Evolutionary conservation across 2,329 filamentous ascomycete species (phyloP), one percentile per base, ranked within the genome.

Genomic region (Pezicula radicicola): DNA sequence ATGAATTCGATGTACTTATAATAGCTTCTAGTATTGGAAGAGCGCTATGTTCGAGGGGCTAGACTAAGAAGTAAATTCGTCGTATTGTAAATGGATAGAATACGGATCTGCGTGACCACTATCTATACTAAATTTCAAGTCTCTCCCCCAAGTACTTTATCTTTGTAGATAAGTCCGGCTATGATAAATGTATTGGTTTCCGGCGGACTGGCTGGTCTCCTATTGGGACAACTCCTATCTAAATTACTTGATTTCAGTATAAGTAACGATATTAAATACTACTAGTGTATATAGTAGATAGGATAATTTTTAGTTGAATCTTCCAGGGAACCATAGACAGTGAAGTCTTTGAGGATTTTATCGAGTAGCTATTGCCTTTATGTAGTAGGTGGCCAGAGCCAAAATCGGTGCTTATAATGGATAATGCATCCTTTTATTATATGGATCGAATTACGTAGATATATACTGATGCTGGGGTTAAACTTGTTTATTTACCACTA

Each of bases 121-220:
- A 70, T 52, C 56, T 65, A 25, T 52, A 70, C 54, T 60, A 63
- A 6, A 47, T 69, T 8, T 66, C 64, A 4, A 47, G 58, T 5
- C 66, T 66, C 47, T 49, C 54, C 9, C 66, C 62, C 2, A 63
- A 68, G 50, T 61, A 70, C 19, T 55, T 68, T 19, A 62, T 71
- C 8, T 71, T 58, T 48, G 58, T 19, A 19, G 19, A 19, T 19
- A 3, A 19, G 19, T 19, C 19, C 19, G 19, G 19, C 19, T 19
- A 3, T 68, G 63, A 71, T 51, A 70, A 65, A 55, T 58, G 60
- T 9, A 56, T 62, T 51, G 63, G 66, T 7, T 67, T 64, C 52
- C 57, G 69, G 45, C 57, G 64, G 8, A 68, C 53, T 13, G 64
- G 63, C 5, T 72, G 64, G 70, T 65, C 67, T 49, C 67, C 66